Percentiles rank a stretch among this genome's conserved stretches.
Evolutionary conservation across 352 stramenopile genomes (phyloP).

Genomic region (Hyaloperonospora brassicae): DNA sequence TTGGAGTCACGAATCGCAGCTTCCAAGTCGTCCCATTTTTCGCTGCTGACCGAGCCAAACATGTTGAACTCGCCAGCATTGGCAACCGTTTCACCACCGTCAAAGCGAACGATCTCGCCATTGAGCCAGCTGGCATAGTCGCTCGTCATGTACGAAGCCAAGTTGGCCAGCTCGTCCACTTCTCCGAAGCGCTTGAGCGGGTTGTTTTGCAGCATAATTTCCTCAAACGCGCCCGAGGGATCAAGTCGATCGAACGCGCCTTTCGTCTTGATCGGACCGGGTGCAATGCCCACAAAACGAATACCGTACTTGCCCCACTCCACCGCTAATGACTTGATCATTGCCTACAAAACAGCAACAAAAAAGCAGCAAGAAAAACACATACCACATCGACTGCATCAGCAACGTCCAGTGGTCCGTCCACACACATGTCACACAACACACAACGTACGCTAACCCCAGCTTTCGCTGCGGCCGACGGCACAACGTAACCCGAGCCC

Average conservation of each 20-base stretch:
- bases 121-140: slow-evolving; percentile 81
- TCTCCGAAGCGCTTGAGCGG: slow-evolving; percentile 65
- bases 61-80: slow-evolving; percentile 80
- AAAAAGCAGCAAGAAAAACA: too few relatives aligned
- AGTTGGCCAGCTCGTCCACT: slow-evolving; percentile 70
- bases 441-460: slow-evolving; percentile 70
- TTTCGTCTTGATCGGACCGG: slow-evolving; percentile 90
- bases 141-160: slow-evolving; percentile 67
- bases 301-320: slow-evolving; percentile 96
- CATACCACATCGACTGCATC: slow-evolving; percentile 15
- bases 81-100: slow-evolving; percentile 66
- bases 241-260: slow-evolving; percentile 74
- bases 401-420: too few relatives aligned
- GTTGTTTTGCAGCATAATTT: slow-evolving; percentile 63
- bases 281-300: slow-evolving; percentile 93
- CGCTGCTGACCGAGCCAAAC: slow-evolving; percentile 46
- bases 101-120: slow-evolving; percentile 73
- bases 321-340: slow-evolving; percentile 92
- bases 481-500: slow-evolving; percentile 91
- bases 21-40: slow-evolving; percentile 73
- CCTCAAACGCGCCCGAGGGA: slow-evolving; percentile 55
- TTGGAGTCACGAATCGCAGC: slow-evolving; percentile 50
- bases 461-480: slow-evolving; percentile 92
- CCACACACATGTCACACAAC: background rate
- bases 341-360: too few relatives aligned